Evolutionary conservation across 306 rosid genomes (phyloP).

Genomic region (Gastrolobium villosum): DNA sequence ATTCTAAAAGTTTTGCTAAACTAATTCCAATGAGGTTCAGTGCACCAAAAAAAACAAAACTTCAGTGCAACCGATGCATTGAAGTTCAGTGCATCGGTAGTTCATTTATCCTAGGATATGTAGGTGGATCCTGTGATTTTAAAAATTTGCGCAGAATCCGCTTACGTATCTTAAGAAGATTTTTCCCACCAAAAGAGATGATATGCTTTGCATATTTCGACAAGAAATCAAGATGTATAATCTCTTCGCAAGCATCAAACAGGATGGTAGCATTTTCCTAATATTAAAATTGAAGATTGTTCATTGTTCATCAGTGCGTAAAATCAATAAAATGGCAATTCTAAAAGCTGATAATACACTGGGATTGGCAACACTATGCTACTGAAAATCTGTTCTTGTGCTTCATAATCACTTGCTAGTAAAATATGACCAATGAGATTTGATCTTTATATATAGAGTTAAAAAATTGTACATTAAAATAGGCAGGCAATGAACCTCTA

Average conservation of each 20-base stretch:
- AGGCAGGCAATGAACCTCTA: background rate
- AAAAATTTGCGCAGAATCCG: too few species aligned
- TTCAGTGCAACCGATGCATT: too few species aligned
- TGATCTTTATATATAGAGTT: slow-evolving; percentile 7
- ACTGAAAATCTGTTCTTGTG: background rate
- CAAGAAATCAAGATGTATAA: background rate
- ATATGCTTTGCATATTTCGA: background rate
- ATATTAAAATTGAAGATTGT: background rate
- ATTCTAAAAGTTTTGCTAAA: background rate
- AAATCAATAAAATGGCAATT: background rate
- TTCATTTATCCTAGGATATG: too few species aligned
- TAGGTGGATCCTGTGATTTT: too few species aligned
- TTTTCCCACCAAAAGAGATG: background rate
- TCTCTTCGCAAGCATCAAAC: background rate
- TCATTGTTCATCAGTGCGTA: background rate
- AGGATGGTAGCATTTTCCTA: background rate
- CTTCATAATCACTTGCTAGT: background rate
- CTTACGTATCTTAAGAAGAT: too few species aligned
- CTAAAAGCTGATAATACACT: background rate
- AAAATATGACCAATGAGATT: background rate
- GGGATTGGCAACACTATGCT: background rate
- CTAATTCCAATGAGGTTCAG: background rate
- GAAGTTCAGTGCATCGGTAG: too few species aligned
- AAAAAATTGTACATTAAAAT: background rate
- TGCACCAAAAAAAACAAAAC: background rate